Evolutionary conservation across 257 asterid species (phyloP).

Genomic region (Plectranthus barbatus): DNA sequence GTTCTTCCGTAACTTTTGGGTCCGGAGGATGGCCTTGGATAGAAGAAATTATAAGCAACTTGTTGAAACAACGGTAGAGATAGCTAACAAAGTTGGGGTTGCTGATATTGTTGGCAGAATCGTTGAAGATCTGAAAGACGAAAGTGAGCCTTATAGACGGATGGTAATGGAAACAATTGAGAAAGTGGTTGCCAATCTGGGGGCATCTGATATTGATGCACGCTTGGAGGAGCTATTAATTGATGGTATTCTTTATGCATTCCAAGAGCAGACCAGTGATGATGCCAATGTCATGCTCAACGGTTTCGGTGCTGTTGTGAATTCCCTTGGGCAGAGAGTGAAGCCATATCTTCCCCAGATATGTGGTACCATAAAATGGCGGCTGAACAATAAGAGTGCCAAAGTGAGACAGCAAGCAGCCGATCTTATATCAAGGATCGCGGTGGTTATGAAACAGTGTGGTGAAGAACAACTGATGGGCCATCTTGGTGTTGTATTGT

Average conservation of each 20-base stretch:
- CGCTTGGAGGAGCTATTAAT: slow-evolving; percentile 80
- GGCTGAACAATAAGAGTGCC: slow-evolving; percentile 86
- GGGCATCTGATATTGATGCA: slow-evolving; percentile 82
- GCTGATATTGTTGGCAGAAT: slow-evolving; percentile 84
- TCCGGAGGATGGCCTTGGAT: slow-evolving; percentile 88
- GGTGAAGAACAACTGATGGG: slow-evolving; percentile 91
- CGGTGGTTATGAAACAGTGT: slow-evolving; percentile 89
- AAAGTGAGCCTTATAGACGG: slow-evolving; percentile 88
- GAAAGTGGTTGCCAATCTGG: slow-evolving; percentile 85
- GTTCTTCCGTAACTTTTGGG: slow-evolving; percentile 90
- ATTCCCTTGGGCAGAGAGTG: slow-evolving; percentile 83
- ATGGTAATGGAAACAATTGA: slow-evolving; percentile 98
- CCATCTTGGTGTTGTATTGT: slow-evolving; percentile 85
- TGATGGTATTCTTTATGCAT: slow-evolving; percentile 83
- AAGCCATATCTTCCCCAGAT: slow-evolving; percentile 89
- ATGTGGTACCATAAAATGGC: slow-evolving; percentile 90
- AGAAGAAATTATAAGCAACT: slow-evolving; percentile 83
- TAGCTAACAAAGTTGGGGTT: slow-evolving; percentile 87
- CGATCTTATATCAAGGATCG: slow-evolving; percentile 78
- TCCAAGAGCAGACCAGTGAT: slow-evolving; percentile 93
- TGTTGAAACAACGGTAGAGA: slow-evolving; percentile 86
- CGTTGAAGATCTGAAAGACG: slow-evolving; percentile 84
- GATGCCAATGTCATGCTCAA: slow-evolving; percentile 94
- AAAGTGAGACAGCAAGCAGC: slow-evolving; percentile 93
- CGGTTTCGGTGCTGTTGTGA: slow-evolving; percentile 92